A percentile compares a stretch with the other conserved stretches of the same genome.
These are phyloP conservation scores for Deuterostichococcus epilithicus DNA, from an alignment of 139 green algal genomes.

Conservation along the genomic window DNA sequence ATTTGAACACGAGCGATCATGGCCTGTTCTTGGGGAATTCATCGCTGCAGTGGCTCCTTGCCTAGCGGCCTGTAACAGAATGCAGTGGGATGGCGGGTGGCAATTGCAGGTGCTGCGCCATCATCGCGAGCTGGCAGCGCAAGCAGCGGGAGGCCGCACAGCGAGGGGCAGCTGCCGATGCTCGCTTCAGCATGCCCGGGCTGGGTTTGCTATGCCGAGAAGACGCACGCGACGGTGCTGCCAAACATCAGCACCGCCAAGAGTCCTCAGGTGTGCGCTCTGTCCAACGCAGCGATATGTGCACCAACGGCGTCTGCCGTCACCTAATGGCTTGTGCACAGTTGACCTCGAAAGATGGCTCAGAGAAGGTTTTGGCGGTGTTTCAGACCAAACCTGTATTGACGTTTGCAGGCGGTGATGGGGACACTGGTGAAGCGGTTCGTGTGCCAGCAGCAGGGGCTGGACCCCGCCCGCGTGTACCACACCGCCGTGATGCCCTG, in stretches of 20 bases:
- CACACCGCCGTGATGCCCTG: slow-evolving; percentile 96
- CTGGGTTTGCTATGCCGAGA: slow-evolving; percentile 99
- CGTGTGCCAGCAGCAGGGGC: slow-evolving; percentile 27
- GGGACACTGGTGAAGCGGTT: slow-evolving; percentile 84
- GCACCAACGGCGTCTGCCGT: too few species aligned
- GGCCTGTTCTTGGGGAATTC: too few species aligned
- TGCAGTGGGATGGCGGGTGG: too few species aligned
- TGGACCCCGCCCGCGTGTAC: slow-evolving; percentile 57
- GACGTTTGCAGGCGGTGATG: slow-evolving; percentile 68
- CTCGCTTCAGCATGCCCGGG: slow-evolving; percentile 88
- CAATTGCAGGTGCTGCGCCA: not conserved
- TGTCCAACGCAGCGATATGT: too few species aligned
- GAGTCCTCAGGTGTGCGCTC: slow-evolving; percentile 54
- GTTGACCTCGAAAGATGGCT: not conserved
- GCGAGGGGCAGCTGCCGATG: slow-evolving; percentile 60
- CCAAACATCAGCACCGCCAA: slow-evolving; percentile 80
- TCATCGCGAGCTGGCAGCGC: not conserved
- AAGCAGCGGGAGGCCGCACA: not conserved
- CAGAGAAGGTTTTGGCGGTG: not conserved
- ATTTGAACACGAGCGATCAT: too few species aligned
- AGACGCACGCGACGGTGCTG: slow-evolving; percentile 87
- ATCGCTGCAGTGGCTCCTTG: too few species aligned
- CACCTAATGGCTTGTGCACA: too few species aligned
- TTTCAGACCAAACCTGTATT: not conserved
- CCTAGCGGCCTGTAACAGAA: too few species aligned